These are phyloP conservation scores for Polychytrium aggregatum DNA, from an alignment of 192 early-diverging fungal species.

Conservation along the genomic window DNA sequence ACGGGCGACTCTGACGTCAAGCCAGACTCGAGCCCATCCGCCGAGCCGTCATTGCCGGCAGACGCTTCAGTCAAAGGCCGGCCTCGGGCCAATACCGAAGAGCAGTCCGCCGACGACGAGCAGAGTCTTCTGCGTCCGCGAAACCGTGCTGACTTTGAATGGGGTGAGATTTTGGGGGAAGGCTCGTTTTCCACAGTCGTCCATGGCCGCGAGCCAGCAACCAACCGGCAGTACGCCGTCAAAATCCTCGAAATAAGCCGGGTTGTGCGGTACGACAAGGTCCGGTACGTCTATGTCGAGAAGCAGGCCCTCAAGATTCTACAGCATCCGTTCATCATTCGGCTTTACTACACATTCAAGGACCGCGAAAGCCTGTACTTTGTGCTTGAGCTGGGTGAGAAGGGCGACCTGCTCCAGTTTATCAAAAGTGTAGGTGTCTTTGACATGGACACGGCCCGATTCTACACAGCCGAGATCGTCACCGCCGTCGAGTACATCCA, in stretches of 20 bases:
- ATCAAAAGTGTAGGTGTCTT: constrained; percentile 59
- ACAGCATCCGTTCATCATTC: constrained; percentile 78
- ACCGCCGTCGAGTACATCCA: constrained; percentile 85
- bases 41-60: no score
- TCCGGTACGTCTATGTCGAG: constrained; percentile 92
- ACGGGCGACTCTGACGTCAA: no score
- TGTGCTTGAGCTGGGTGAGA: constrained; percentile 77
- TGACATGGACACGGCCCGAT: constrained; percentile 58
- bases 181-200: constrained; percentile 94
- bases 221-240: constrained; percentile 66
- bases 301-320: constrained; percentile 78
- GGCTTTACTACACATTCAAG: constrained; percentile 92
- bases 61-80: no score
- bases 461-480: constrained; percentile 82
- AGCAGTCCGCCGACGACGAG: no score
- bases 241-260: constrained; percentile 63
- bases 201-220: constrained; percentile 59
- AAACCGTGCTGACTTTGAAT: constrained; percentile 92
- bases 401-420: constrained; percentile 83
- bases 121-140: no score
- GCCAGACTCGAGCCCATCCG: no score
- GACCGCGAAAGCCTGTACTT: constrained; percentile 85
- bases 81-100: no score
- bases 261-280: constrained; percentile 83
- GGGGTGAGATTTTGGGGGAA: constrained; percentile 78